phyloP scores from a whole-genome alignment of 768 basidiomycete genomes.

The Termitomyces sp. region DNA sequence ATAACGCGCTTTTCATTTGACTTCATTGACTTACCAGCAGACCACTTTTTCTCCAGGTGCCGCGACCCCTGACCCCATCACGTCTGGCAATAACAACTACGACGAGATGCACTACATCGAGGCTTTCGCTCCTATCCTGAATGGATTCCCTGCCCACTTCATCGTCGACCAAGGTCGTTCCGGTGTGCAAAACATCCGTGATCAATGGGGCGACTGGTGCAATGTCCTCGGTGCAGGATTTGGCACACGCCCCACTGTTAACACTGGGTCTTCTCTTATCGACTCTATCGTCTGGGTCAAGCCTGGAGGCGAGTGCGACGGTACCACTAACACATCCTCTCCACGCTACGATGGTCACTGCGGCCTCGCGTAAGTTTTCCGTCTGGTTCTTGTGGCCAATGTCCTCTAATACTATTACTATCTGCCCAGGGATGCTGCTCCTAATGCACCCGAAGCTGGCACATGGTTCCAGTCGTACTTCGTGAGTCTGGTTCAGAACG shows the following conservation, averaged over 20 bases:
- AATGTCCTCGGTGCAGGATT: constrained; percentile 65
- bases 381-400: background rate
- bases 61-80: constrained; percentile 55
- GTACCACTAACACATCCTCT: constrained; percentile 53
- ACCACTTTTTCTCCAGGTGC: constrained; percentile 36
- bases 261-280: constrained; percentile 50
- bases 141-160: constrained; percentile 57
- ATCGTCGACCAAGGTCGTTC: constrained; percentile 67
- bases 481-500: constrained; percentile 46
- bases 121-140: constrained; percentile 45
- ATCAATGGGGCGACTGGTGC: constrained; percentile 66
- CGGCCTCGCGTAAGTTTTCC: constrained; percentile 36
- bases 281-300: constrained; percentile 67
- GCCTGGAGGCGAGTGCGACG: constrained; percentile 66
- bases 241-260: constrained; percentile 54
- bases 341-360: constrained; percentile 52
- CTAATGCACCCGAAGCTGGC: constrained; percentile 59
- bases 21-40: background rate
- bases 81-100: constrained; percentile 55
- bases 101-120: constrained; percentile 60
- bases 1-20: background rate
- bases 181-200: constrained; percentile 58
- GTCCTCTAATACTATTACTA: constrained; percentile 1
- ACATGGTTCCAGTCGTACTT: constrained; percentile 71
- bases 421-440: constrained; percentile 41